Base-by-base conservation (phyloP, 139 green algal species). In the Chlorella ohadii region DNA sequence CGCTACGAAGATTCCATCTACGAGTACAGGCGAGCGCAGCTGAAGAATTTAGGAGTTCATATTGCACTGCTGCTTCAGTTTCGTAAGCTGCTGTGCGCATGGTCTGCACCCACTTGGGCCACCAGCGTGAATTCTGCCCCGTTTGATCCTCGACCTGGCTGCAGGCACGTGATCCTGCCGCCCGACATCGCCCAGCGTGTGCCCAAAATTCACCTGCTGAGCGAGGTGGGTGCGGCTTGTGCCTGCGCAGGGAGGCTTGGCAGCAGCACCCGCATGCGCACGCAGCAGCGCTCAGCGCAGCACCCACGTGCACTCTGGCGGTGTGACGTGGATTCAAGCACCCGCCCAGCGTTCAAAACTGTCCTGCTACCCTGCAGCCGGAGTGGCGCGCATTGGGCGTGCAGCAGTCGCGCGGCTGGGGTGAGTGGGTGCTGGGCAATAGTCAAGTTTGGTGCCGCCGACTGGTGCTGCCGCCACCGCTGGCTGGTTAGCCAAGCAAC, bases 371-470 rank as follows among this genome's bases (percentile, higher is more conserved):
- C 34, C 27, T 86, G 68, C 92, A 98, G 96, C 86, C 88, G 3
- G 97, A 99, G 79, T 99, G 97, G 97, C 90, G 97, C 12, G 88
- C 87, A 20, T 78, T 99, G 15, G 97, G 97, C 47, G 94, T 99
- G 36, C 96, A 99, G 91, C 97, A 99, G 88, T 98, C 93, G 0
- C 89, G 95, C 6, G 97, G 97, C 41, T 99, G 97, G 97, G 80
- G 70, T 77, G 39, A 77, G 70, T 34, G 23, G 25, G 22, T 12
- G 68, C 25, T 31, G 23, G 22, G 25, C 12, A 4, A 47, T 2
- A 36, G 38, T 11, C 16, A 9, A 19, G 16, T 1, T n/a, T 16
- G 33, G 65, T 23, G 33, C n/a, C n/a, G n/a, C n/a, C n/a, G n/a
- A n/a, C n/a, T n/a, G 65, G 65, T 13, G 65, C 20, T 5, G 23